phyloP scores from a whole-genome alignment of 257 asterid genomes.

The Ehretia macrophylla region DNA sequence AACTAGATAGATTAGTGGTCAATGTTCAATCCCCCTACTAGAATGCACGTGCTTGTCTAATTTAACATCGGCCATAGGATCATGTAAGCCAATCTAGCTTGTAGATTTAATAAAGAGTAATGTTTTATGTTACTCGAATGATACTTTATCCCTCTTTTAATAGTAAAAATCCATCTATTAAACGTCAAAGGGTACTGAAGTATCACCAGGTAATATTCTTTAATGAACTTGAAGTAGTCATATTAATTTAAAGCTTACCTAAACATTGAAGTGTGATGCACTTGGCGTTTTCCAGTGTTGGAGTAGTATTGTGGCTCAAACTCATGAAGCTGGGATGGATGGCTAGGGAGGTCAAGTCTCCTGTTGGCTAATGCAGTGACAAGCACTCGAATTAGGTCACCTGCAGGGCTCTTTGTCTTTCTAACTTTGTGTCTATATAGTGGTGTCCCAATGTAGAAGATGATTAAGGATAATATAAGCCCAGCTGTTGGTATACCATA shows the following conservation, averaged over 20 bases:
- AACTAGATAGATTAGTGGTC: too few relatives aligned
- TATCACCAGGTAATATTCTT: too few relatives aligned
- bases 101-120: too few relatives aligned
- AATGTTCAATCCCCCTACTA: too few relatives aligned
- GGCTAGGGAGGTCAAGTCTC: conserved; percentile 35
- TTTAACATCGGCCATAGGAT: too few relatives aligned
- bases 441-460: conserved; percentile 69
- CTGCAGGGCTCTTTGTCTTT: conserved; percentile 50
- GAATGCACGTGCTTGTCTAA: too few relatives aligned
- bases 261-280: conserved; percentile 55
- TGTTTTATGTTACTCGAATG: too few relatives aligned
- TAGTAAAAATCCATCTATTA: too few relatives aligned
- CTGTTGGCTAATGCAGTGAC: conserved; percentile 46
- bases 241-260: conserved; percentile 29
- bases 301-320: conserved; percentile 48
- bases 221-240: too few relatives aligned
- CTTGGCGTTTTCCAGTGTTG: conserved; percentile 50
- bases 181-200: too few relatives aligned
- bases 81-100: too few relatives aligned
- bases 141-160: too few relatives aligned
- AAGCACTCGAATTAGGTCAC: conserved; percentile 49
- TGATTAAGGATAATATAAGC: conserved; percentile 43
- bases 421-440: conserved; percentile 68
- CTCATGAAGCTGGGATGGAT: conserved; percentile 57
- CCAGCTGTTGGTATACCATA: conserved; percentile 79